These are phyloP conservation scores for Phytomonas francai DNA, from an alignment of 208 protist genomes.

Conservation along the genomic window DNA sequence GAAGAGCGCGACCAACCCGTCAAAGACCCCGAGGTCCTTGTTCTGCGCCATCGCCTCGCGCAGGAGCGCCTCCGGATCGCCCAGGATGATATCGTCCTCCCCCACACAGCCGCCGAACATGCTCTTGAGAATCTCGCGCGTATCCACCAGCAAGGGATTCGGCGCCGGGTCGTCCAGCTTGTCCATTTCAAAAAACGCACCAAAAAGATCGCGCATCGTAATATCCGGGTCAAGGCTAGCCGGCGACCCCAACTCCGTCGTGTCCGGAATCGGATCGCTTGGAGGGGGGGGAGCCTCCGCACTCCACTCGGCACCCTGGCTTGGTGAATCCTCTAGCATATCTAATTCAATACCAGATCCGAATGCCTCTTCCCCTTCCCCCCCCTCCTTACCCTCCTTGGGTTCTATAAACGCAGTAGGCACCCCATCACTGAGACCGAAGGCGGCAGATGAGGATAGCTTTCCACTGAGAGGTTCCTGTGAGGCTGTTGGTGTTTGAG, in stretches of 20 bases:
- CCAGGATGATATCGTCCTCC: conserved; percentile 42
- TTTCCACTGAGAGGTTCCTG: too few relatives aligned
- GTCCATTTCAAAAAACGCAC: conserved; percentile 40
- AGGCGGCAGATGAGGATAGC: too few relatives aligned
- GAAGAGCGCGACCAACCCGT: conserved; percentile 32
- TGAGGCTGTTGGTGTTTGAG: too few relatives aligned
- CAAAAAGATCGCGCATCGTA: conserved; percentile 50
- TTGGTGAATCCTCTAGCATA: too few relatives aligned
- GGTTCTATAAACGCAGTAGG: too few relatives aligned
- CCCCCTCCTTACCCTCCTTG: too few relatives aligned
- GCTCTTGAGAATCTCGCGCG: conserved; percentile 35
- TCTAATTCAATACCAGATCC: too few relatives aligned
- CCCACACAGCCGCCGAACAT: conserved; percentile 42
- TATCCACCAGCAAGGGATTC: conserved; percentile 58
- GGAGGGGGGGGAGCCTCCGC: conserved; percentile 9
- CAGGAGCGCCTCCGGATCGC: conserved; percentile 9
- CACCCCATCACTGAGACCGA: too few relatives aligned
- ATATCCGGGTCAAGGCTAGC: too few relatives aligned
- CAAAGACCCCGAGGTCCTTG: conserved; percentile 25
- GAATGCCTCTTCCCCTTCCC: too few relatives aligned
- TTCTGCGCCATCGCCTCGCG: conserved; percentile 24
- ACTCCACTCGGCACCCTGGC: too few relatives aligned
- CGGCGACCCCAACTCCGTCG: too few relatives aligned
- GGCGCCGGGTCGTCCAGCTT: conserved; percentile 10
- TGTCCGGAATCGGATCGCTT: conserved; percentile 8